Base-by-base conservation (phyloP, 805 yeast genomes). In the Yueomyces sinensis region DNA sequence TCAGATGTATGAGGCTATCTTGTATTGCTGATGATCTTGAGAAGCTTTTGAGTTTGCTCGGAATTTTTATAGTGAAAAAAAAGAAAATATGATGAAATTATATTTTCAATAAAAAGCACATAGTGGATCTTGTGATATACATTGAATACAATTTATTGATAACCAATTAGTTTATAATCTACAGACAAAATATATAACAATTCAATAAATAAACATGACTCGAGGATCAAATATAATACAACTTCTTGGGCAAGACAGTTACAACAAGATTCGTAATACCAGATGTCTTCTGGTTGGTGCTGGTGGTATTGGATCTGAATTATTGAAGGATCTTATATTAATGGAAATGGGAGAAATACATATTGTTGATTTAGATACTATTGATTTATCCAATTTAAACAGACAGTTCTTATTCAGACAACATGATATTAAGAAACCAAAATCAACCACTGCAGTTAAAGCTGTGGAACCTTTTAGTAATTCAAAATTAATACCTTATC, bases 261-360 rank as follows among this genome's bases (percentile, higher is more conserved):
- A 41, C 30, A 39, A 39, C 5, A 49, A 46, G 23, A 34, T 57
- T 7, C 51, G 54, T 14, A 16, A 52, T 36, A 41, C 81, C 5
- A 77, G 72, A 41, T 82, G 86, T 13, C 60, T 87, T 20, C 62
- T 87, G 58, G 93, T 87, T 2, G 97, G 97, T 4, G 94, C 96
- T 1, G 97, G 97, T 22, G 97, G 97, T 5, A 86, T 87, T 43
- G 97, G 97, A 2, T 87, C 95, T 54, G 97, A 87, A 54, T 61
- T 87, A 31, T 62, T 87, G 38, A 87, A 87, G 51, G 80, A 87
- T 50, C 61, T 87, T 33, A 73, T 82, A 4, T 58, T 84, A 41
- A 65, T 82, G 54, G 87, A 91, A 6, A 79, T 78, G 43, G 91
- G 91, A 3, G 93, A 82, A 48, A 77, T 87, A 37, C 94, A 84